phyloP scores from a whole-genome alignment of 768 basidiomycete species.

The Daedalea quercina region DNA sequence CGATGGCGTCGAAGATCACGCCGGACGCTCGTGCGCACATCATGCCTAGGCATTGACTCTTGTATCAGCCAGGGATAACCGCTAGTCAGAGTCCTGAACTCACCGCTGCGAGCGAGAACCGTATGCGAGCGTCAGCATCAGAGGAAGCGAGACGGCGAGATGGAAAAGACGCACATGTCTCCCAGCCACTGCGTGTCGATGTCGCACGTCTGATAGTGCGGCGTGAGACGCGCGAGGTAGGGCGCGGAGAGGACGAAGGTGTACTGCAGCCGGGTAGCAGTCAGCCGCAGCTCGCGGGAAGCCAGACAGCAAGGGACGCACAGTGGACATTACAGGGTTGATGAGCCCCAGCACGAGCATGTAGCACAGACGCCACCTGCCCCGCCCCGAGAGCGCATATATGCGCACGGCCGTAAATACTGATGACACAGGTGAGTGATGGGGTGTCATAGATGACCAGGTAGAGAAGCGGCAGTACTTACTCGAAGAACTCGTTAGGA shows the following conservation, averaged over 20 bases:
- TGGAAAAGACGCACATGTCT: not conserved
- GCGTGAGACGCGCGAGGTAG: not conserved
- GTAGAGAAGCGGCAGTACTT: not conserved
- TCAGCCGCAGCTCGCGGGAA: too few relatives aligned
- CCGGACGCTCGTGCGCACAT: too few relatives aligned
- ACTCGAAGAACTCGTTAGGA: not conserved
- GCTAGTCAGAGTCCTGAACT: too few relatives aligned
- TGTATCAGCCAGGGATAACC: constrained; percentile 6
- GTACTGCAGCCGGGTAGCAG: not conserved
- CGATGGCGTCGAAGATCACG: too few relatives aligned
- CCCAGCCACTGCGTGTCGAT: constrained; percentile 1
- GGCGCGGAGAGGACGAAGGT: not conserved
- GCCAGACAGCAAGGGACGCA: not conserved
- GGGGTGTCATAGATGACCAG: too few relatives aligned
- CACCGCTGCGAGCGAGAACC: too few relatives aligned
- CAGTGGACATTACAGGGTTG: constrained; percentile 7
- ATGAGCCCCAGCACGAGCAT: constrained; percentile 7
- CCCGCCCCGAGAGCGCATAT: constrained; percentile 9
- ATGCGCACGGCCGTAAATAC: constrained; percentile 12
- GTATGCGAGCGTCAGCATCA: not conserved
- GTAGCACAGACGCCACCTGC: not conserved
- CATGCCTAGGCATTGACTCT: constrained; percentile 1
- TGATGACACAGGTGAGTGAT: not conserved
- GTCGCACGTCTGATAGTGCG: constrained; percentile 4
- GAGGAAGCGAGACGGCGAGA: not conserved